Percentiles rank a stretch among this genome's conserved stretches.
Conservation (phyloP, 2,329 filamentous ascomycete species). For the Penicillium italicum region DNA sequence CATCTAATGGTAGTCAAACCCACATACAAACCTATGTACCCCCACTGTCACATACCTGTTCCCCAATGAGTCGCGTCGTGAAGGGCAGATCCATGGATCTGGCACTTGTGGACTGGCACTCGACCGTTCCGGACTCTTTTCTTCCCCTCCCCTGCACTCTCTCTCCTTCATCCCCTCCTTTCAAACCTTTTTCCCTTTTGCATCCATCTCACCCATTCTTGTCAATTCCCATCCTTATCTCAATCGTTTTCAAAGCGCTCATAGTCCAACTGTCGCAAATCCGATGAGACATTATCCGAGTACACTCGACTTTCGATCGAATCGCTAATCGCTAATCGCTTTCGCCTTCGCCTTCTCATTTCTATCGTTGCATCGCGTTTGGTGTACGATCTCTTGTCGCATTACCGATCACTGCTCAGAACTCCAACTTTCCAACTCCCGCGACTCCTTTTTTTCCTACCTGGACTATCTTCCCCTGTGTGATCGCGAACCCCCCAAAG, state of each 20-base stretch:
- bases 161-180: slow-evolving; percentile 17
- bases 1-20: background rate
- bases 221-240: slow-evolving; percentile 10
- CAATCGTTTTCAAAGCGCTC: slow-evolving; percentile 8
- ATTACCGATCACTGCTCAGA: slow-evolving; percentile 12
- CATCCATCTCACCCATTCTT: slow-evolving; percentile 12
- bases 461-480: slow-evolving; percentile 5
- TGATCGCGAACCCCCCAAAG: slow-evolving; percentile 15
- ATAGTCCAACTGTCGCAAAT: slow-evolving; percentile 18
- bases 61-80: slow-evolving; percentile 23
- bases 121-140: slow-evolving; percentile 27
- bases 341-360: slow-evolving; percentile 5
- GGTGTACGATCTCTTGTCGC: slow-evolving; percentile 11
- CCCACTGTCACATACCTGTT: slow-evolving; percentile 7
- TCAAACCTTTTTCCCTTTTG: slow-evolving; percentile 13
- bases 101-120: slow-evolving; percentile 24
- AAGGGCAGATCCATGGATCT: slow-evolving; percentile 29
- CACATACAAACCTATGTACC: background rate
- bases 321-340: slow-evolving; percentile 20
- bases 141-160: slow-evolving; percentile 20
- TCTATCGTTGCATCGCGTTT: slow-evolving; percentile 9
- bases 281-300: slow-evolving; percentile 20
- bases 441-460: slow-evolving; percentile 8
- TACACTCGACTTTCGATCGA: slow-evolving; percentile 17
- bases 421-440: background rate